Base-by-base conservation (phyloP, 768 basidiomycete genomes). In the Coprinopsis sp. region DNA sequence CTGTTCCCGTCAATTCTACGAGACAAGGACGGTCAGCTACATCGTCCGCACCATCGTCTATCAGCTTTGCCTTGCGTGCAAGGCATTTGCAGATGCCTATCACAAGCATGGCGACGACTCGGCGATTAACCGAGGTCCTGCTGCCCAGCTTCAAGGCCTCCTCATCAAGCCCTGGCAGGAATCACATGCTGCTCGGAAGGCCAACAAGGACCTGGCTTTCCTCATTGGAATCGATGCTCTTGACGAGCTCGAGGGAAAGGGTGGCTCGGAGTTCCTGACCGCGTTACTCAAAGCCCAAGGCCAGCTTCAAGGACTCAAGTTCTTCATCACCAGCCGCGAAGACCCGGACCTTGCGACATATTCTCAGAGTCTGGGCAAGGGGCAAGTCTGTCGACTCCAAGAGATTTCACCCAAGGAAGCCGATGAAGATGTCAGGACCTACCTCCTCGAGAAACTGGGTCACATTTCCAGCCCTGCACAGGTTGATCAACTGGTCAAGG, bases 71-170 rank as follows among this genome's bases (percentile, higher is more conserved):
- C n/a, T n/a, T n/a, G n/a, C n/a, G n/a, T n/a, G n/a, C n/a, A n/a
- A n/a, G n/a, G n/a, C n/a, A 54, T 60, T 52, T 29, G 51, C 56
- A 2, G 43, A 51, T 7, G 47, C 57, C 16, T 42, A 61, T 37
- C 14, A 10, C n/a, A 12, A 12, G 30, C 30, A 33, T 16, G 50
- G 38, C 14, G 43, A 38, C 18, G 45, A 52, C 13, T 50, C 54
- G 0, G 33, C 42, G 7, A 42, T 47, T 30, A 29, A 44, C 34
- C 51, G 49, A 14, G 34, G 43, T 12, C 2, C 39, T 19, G 12
- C 24, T 29, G 18, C 30, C 33, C 56, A 57, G 24, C 49, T 54
- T 11, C 30, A 51, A 2, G 49, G 19, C 22, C 47, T 54, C 14
- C 48, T 54, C 39, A 24, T 54, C n/a, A 33, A 13, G 46, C 53